Base-by-base conservation (phyloP, 2,329 filamentous ascomycete genomes). In the Pestalotiopsis sp. region DNA sequence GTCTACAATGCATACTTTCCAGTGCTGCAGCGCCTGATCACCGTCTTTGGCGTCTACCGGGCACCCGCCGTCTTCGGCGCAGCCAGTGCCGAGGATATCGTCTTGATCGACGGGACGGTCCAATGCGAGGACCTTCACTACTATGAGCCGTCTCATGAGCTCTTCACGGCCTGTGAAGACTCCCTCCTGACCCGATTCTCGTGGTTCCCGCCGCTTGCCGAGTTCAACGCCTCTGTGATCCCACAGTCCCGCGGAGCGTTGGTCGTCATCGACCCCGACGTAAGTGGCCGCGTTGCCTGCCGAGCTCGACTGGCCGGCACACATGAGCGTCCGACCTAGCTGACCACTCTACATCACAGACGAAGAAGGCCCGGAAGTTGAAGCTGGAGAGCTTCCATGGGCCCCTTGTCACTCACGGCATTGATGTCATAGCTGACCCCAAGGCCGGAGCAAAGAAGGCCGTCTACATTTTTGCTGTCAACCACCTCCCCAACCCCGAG, bases 51-150 rank as follows among this genome's bases (percentile, higher is more conserved):
- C 11, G 3, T 71, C 14, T 61, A 71, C 59, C 68, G 72, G 52
- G 66, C 45, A 63, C 68, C 58, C 67, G 68, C 62, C 66, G 68
- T 31, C 74, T 73, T 59, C 12, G 39, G 74, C 17, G 71, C 73
- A n/a, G 73, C 75, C 9, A 64, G 71, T 13, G 73, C 76, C 61
- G 74, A 71, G 7, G 68, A 59, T n/a, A 12, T 86, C 1, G 72
- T 81, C 5, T 70, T 73, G 11, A 86, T 91, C 11, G 75, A 82
- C 0, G 84, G 87, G 70, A 90, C 88, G 0, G 75, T 81, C 2
- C 81, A 87, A 17, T 90, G 88, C 73, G 89, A 91, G 72, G 89
- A 91, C 70, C 62, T 91, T 3, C 88, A 91, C 72, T 82, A 88
- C 67, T 84, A 90, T 70, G 74, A 74, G 1, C 75, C 82, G 0